phyloP scores from a whole-genome alignment of 306 rosid species.

The Glycyrrhiza uralensis region DNA sequence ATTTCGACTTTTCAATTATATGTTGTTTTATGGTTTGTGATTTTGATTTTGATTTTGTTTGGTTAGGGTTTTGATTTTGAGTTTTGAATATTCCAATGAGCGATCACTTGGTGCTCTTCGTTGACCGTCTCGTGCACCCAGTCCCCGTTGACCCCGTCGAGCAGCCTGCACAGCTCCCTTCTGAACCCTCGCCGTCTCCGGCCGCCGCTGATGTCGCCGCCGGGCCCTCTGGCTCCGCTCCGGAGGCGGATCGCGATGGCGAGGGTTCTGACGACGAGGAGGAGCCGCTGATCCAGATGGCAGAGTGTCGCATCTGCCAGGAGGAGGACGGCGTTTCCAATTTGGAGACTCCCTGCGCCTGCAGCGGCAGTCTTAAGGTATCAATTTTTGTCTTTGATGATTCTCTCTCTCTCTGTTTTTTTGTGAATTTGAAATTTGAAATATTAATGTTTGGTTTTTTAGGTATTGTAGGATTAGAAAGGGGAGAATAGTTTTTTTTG shows the following conservation, averaged over 20 bases:
- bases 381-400: background rate
- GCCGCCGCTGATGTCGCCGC: slow-evolving; percentile 9
- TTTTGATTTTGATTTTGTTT: background rate
- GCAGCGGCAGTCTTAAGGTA: slow-evolving; percentile 97
- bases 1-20: slow-evolving; percentile 9
- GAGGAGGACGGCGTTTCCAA: slow-evolving; percentile 71
- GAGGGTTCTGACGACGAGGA: slow-evolving; percentile 51
- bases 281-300: slow-evolving; percentile 68
- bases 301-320: slow-evolving; percentile 97
- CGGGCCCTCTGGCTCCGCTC: slow-evolving; percentile 36
- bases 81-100: slow-evolving; percentile 47
- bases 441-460: background rate
- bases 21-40: background rate
- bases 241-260: slow-evolving; percentile 17
- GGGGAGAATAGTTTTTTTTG: background rate
- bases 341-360: slow-evolving; percentile 87
- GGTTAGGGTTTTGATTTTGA: slow-evolving; percentile 27
- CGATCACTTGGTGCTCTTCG: slow-evolving; percentile 77
- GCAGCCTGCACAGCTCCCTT: slow-evolving; percentile 39
- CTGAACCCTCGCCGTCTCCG: slow-evolving; percentile 26
- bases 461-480: background rate
- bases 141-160: slow-evolving; percentile 42
- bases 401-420: background rate
- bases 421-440: background rate
- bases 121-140: slow-evolving; percentile 62